phyloP scores from a whole-genome alignment of 306 rosid genomes.

The Cucumis hystrix region DNA sequence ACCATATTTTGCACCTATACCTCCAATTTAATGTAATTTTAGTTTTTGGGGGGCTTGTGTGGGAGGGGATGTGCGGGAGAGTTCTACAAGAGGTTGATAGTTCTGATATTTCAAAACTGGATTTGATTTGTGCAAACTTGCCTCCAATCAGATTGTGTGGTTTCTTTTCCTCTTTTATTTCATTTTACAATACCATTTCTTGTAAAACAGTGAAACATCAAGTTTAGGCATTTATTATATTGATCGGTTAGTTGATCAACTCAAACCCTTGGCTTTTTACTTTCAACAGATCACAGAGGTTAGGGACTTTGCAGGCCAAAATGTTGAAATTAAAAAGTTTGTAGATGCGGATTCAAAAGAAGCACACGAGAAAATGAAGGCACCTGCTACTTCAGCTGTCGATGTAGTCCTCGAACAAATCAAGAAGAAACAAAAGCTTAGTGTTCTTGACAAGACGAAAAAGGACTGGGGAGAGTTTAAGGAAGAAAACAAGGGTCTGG shows the following conservation, averaged over 20 bases:
- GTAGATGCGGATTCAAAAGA: conserved; percentile 86
- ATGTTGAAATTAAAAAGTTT: conserved; percentile 66
- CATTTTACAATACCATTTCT: not conserved
- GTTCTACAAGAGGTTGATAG: not conserved
- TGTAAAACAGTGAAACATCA: not conserved
- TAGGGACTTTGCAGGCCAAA: conserved; percentile 95
- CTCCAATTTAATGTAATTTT: not conserved
- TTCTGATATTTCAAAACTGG: not conserved
- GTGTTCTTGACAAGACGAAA: conserved; percentile 91
- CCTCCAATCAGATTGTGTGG: not conserved
- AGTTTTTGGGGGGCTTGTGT: not conserved
- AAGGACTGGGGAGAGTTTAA: conserved; percentile 97
- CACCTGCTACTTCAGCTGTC: conserved; percentile 64
- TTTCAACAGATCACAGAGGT: conserved; percentile 66
- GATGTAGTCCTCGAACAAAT: conserved; percentile 82
- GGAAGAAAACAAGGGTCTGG: conserved; percentile 73
- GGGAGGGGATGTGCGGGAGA: not conserved
- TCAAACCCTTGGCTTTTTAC: not conserved
- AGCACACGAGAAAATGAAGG: conserved; percentile 57
- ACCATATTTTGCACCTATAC: not conserved
- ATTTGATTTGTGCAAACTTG: not conserved
- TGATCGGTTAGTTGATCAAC: not conserved
- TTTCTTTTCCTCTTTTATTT: not conserved
- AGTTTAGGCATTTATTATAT: not conserved
- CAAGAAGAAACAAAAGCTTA: conserved; percentile 88